A percentile compares a stretch with the other conserved stretches of the same genome.
These are phyloP conservation scores for Leishmania martiniquensis DNA, from an alignment of 208 protist genomes.

Conservation along the genomic window DNA sequence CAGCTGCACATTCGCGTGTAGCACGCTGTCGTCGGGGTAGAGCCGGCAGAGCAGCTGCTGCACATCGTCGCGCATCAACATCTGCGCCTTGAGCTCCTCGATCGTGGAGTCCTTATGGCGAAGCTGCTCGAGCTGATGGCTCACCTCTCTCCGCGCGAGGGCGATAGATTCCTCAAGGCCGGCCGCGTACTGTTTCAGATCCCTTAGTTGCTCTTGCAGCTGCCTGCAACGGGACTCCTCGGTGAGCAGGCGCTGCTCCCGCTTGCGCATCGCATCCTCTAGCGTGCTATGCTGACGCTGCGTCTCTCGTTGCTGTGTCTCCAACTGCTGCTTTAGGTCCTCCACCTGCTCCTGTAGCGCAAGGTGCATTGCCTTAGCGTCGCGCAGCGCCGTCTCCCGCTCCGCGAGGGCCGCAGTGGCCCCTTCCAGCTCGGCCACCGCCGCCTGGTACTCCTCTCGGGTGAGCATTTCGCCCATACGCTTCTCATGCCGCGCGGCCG, in stretches of 20 bases:
- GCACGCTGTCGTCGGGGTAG: conserved; percentile 58
- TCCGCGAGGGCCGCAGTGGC: conserved; percentile 23
- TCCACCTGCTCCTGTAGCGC: conserved; percentile 18
- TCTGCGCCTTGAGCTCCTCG: conserved; percentile 30
- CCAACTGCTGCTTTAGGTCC: conserved; percentile 25
- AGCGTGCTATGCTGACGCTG: conserved; percentile 8
- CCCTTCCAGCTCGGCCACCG: conserved; percentile 40
- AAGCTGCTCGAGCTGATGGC: conserved; percentile 7
- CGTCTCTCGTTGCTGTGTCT: conserved; percentile 17
- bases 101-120: conserved; percentile 13
- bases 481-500: conserved; percentile 11
- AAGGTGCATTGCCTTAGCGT: conserved; percentile 18
- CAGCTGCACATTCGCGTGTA: conserved; percentile 38
- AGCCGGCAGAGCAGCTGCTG: conserved; percentile 55
- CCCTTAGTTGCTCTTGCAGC: conserved; percentile 15
- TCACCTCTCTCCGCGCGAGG: conserved; percentile 14
- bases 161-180: conserved; percentile 23
- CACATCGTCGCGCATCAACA: conserved; percentile 46
- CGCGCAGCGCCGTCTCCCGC: conserved; percentile 39
- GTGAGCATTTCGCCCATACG: conserved; percentile 48
- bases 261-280: conserved; percentile 13
- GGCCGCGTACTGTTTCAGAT: conserved; percentile 22
- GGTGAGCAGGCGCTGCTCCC: conserved; percentile 13
- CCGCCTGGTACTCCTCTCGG: conserved; percentile 46
- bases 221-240: conserved; percentile 17